Evolutionary conservation across 1,139 yeast species (phyloP).

Genomic region (Kluyveromyces sp.): DNA sequence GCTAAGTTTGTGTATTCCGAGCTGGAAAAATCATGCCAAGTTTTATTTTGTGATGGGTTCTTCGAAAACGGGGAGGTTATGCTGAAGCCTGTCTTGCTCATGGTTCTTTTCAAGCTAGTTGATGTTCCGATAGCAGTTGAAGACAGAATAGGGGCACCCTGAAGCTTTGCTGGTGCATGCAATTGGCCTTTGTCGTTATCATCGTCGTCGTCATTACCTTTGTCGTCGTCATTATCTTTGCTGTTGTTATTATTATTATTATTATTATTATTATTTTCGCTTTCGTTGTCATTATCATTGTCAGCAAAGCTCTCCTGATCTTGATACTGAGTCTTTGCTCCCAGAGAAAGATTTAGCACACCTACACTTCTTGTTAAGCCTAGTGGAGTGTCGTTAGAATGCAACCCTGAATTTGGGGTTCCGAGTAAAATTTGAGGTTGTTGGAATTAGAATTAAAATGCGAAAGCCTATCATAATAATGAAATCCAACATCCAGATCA

Average conservation of each 20-base stretch:
- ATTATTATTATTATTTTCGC: not conserved
- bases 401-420: conserved; percentile 3
- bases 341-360: conserved; percentile 25
- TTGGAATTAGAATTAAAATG: conserved; percentile 4
- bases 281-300: too few species aligned
- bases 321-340: conserved; percentile 9
- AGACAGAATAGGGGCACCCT: not conserved
- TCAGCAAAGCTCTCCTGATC: too few species aligned
- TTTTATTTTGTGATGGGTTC: not conserved
- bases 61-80: conserved; percentile 2
- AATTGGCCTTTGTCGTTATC: too few species aligned
- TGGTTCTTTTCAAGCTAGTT: conserved; percentile 5
- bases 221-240: not conserved
- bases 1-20: not conserved
- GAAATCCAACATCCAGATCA: conserved; percentile 1
- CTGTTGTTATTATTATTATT: not conserved
- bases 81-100: conserved; percentile 4
- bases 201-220: not conserved
- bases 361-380: conserved; percentile 28
- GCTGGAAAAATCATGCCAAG: not conserved
- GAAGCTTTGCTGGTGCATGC: not conserved
- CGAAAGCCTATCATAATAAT: conserved; percentile 1
- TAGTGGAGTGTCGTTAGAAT: conserved; percentile 5
- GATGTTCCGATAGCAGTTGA: conserved; percentile 5
- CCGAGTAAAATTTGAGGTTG: conserved; percentile 7